Evolutionary conservation across 352 stramenopile genomes (phyloP), one percentile per base, ranked within the genome.

Genomic region (Pythium inflatum): DNA sequence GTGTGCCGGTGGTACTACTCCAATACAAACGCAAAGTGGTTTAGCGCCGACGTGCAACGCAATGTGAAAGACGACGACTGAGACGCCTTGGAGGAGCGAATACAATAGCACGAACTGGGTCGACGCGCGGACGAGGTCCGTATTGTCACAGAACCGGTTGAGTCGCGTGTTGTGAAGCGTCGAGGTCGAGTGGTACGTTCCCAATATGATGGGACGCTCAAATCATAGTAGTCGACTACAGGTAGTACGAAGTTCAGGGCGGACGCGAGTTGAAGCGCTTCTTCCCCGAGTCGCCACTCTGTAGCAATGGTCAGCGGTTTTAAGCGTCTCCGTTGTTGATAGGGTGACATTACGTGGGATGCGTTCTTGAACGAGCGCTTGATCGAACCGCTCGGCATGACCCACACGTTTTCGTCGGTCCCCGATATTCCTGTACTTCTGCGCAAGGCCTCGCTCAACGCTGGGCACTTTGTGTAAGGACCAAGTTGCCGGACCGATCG

Each of bases 341-440:
- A n/a, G n/a, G n/a, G n/a, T n/a, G n/a, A n/a, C n/a, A n/a, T n/a
- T n/a, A n/a, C 77, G 16, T 92, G 85, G 85, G 61, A 86, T 63
- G 66, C 66, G 49, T 90, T 85, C 61, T 60, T 92, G 0, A 68
- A 77, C 24, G 60, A 79, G 12, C 74, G 74, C 18, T 73, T 92
- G 31, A 91, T 78, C 74, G 66, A 80, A 0, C 85, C 85, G 0
- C 67, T 92, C 12, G 77, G 75, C 1, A 91, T 92, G 83, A 79
- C 71, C 25, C 66, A 82, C 48, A 91, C 85, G 3, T 89, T 83
- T 30, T 61, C 66, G 3, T 82, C 76, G 1, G 69, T 78, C 20
- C 2, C 38, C 1, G 31, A 68, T 25, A 56, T 67, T 0, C 68
- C 68, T 1, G 40, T 22, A 7, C 2, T 49, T 4, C 34, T 62